Conservation (phyloP, 257 asterid genomes). For the Forsythia suspensa region DNA sequence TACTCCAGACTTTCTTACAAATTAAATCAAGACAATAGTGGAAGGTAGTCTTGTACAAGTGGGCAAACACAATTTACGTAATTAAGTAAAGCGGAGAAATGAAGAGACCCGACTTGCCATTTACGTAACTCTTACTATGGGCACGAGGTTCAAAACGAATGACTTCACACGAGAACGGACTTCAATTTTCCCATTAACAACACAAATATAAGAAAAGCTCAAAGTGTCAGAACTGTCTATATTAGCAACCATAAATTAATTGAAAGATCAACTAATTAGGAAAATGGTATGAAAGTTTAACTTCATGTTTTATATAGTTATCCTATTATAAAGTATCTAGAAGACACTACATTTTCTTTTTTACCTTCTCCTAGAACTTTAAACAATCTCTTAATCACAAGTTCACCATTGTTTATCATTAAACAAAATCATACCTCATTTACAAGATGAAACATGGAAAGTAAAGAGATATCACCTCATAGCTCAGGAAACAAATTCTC, state of each 20-base stretch:
- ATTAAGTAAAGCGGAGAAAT: too few species aligned
- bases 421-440: slow-evolving; percentile 3
- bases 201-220: too few species aligned
- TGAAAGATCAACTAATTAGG: not conserved
- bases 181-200: too few species aligned
- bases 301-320: not conserved
- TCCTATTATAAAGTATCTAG: not conserved
- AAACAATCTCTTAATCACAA: not conserved
- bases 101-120: too few species aligned
- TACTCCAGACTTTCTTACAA: too few species aligned
- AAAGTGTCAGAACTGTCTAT: not conserved
- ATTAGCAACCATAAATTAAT: not conserved
- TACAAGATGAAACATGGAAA: not conserved
- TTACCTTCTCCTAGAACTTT: not conserved
- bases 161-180: not conserved
- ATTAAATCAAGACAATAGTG: too few species aligned
- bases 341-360: not conserved
- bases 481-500: not conserved
- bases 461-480: not conserved
- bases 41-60: too few species aligned
- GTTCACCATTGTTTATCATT: not conserved
- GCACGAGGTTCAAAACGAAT: not conserved
- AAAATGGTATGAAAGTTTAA: not conserved
- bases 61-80: too few species aligned
- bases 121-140: too few species aligned